Base-by-base conservation (phyloP, 2,329 filamentous ascomycete species). In the Fusarium sp. region DNA sequence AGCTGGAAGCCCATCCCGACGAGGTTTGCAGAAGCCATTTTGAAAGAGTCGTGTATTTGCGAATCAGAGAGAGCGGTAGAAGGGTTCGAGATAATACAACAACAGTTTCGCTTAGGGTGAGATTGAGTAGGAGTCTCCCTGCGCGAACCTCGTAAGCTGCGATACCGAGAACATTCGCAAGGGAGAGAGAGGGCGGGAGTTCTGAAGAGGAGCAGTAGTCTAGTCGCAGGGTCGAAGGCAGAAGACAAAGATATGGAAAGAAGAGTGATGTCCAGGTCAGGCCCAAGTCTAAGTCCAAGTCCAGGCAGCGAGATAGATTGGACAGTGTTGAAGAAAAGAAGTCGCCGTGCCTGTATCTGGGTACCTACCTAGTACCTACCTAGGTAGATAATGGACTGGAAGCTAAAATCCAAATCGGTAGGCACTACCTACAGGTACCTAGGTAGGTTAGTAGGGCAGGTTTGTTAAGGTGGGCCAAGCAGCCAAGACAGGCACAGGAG, bases 1-100 rank as follows among this genome's bases (percentile, higher is more conserved):
- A 80, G 75, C 69, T 68, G 68, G 45, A 78, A 70, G 76, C 77
- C 74, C 74, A 79, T 72, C 42, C 70, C 67, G 61, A 71, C 77
- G 52, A 79, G 62, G 4, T 75, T 49, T 41, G 73, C 60, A 29
- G 74, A 53, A 55, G 66, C 67, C 74, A 77, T 71, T 45, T 61
- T 54, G 69, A 63, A 53, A 52, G 46, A 34, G 58, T 37, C 14
- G 54, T 54, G 27, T 18, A 18, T 53, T 18, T 55, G 22, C 30
- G 25, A 65, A 29, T 34, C 22, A 16, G 13, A 29, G 10, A 45
- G 44, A 47, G 51, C 27, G 22, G 52, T 37, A 29, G 29, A 58
- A 61, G 49, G 45, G 58, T 47, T 58, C 24, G 24, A 32, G 8
- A 51, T 37, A 49, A 42, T 34, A 29, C 44, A 48, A 54, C 68